Evolutionary conservation across 352 stramenopile species (phyloP).

Genomic region (Phytophthora megakarya): DNA sequence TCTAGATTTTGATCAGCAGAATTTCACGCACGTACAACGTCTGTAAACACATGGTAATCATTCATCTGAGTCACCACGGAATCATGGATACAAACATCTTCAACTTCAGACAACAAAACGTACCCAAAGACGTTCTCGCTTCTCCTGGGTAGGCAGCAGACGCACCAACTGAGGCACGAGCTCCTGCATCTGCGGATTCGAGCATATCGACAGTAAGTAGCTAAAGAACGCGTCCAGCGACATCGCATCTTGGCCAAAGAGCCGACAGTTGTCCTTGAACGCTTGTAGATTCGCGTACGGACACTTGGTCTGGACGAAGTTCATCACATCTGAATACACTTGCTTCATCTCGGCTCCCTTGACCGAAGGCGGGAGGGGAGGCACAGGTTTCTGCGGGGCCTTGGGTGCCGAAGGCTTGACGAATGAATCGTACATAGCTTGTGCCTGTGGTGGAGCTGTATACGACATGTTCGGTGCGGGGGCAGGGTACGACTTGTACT

Average conservation of each 20-base stretch:
- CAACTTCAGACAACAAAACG: no score
- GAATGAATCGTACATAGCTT: slow-evolving; percentile 54
- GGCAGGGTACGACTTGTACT: slow-evolving; percentile 67
- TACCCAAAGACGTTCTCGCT: slow-evolving; percentile 84
- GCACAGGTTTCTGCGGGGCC: slow-evolving; percentile 39
- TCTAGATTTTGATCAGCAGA: slow-evolving; percentile 52
- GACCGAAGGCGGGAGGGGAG: slow-evolving; percentile 57
- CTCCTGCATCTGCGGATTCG: slow-evolving; percentile 70
- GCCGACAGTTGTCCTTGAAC: slow-evolving; percentile 90
- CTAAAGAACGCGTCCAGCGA: slow-evolving; percentile 83
- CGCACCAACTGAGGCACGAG: slow-evolving; percentile 82
- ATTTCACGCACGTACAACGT: slow-evolving; percentile 55
- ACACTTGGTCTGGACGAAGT: slow-evolving; percentile 75
- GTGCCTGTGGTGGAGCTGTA: slow-evolving; percentile 37
- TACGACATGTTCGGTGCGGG: slow-evolving; percentile 47
- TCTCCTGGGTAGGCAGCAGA: slow-evolving; percentile 82
- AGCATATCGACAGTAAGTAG: slow-evolving; percentile 85
- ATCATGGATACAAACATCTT: slow-evolving; percentile 12
- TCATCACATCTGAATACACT: slow-evolving; percentile 83
- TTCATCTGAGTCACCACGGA: slow-evolving; percentile 22
- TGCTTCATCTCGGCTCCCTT: slow-evolving; percentile 79
- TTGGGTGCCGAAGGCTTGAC: slow-evolving; percentile 42
- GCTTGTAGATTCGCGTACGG: slow-evolving; percentile 82
- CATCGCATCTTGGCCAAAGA: slow-evolving; percentile 87
- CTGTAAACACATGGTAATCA: slow-evolving; percentile 29